Base-by-base conservation (phyloP, 106 monocot species). In the Platanthera zijinensis region DNA sequence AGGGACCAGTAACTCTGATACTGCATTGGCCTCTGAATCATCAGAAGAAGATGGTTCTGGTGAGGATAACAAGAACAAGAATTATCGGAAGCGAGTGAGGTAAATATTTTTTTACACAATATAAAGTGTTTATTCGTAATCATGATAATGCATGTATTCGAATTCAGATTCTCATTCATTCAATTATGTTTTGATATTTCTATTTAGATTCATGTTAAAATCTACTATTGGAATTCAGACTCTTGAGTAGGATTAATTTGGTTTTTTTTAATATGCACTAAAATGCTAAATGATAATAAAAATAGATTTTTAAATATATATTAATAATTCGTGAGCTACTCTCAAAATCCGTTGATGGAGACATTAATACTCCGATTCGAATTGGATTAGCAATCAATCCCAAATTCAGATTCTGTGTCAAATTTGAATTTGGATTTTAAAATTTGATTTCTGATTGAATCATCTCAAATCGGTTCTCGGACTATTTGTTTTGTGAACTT, bases 21-120 rank as follows among this genome's bases (percentile, higher is more conserved):
- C 74, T 77, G 83, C 81, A 76, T 50, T 61, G 46, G 54, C 70
- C 18, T 83, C 82, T 52, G 63, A 78, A 22, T 76, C 78, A 57
- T 83, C 83, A 30, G 85, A 84, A 76, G 82, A 83, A 74, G 79
- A 81, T 52, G 81, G 71, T 8, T 57, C 73, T 79, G 83, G 87
- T 28, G 72, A 5, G 46, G 82, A 74, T n/a, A 73, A 48, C 64
- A 49, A 70, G 73, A 51, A 68, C 25, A 8, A 15, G 51, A 90
- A 75, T 57, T 79, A 50, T 61, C 67, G 78, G n/a, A 95, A 86
- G 75, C 79, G 73, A 18, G 81, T 87, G 62, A 95, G 95, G 94
- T 92, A 76, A 14, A 4, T 25, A 8, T 70, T 53, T 21, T 48
- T 52, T 13, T 57, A 9, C 17, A 25, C 14, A 5, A 15, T 8